Evolutionary conservation across 2,329 filamentous ascomycete species (phyloP).

Genomic region (Albifimbria verrucaria): DNA sequence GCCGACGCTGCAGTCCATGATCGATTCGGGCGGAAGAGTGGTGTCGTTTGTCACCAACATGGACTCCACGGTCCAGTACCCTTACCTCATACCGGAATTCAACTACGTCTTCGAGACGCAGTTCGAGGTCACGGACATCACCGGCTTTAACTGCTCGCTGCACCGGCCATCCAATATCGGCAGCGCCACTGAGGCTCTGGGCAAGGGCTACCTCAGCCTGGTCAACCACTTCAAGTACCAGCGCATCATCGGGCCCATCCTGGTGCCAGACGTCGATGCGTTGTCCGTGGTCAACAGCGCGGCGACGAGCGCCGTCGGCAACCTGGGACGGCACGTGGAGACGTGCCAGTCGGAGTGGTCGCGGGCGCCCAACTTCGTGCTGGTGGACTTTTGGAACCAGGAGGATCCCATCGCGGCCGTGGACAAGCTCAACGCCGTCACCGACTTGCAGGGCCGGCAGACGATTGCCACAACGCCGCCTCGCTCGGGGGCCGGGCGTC

Average conservation of each 20-base stretch:
- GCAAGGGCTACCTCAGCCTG: conserved; percentile 61
- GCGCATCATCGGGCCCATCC: conserved; percentile 48
- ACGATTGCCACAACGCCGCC: conserved; percentile 11
- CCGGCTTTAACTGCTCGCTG: conserved; percentile 69
- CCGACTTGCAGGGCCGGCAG: conserved; percentile 31
- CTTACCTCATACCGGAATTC: conserved; percentile 64
- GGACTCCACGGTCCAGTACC: conserved; percentile 35
- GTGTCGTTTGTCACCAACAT: conserved; percentile 66
- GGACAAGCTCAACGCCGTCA: conserved; percentile 62
- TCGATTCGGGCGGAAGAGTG: conserved; percentile 60
- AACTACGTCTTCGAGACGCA: conserved; percentile 69
- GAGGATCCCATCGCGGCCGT: conserved; percentile 67
- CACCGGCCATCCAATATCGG: conserved; percentile 58
- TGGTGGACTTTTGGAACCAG: conserved; percentile 78
- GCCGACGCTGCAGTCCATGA: conserved; percentile 71
- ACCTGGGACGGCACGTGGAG: conserved; percentile 50
- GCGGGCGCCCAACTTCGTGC: conserved; percentile 65
- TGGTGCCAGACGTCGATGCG: conserved; percentile 58
- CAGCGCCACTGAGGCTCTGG: conserved; percentile 49
- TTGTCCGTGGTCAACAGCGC: conserved; percentile 65
- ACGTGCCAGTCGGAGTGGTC: conserved; percentile 57
- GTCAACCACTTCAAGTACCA: conserved; percentile 80
- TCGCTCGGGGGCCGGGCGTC: conserved; percentile 12
- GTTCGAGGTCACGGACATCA: conserved; percentile 59
- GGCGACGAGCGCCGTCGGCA: conserved; percentile 48